Base-by-base conservation (phyloP, 2,329 filamentous ascomycete genomes). In the Aspergillus neotritici region DNA sequence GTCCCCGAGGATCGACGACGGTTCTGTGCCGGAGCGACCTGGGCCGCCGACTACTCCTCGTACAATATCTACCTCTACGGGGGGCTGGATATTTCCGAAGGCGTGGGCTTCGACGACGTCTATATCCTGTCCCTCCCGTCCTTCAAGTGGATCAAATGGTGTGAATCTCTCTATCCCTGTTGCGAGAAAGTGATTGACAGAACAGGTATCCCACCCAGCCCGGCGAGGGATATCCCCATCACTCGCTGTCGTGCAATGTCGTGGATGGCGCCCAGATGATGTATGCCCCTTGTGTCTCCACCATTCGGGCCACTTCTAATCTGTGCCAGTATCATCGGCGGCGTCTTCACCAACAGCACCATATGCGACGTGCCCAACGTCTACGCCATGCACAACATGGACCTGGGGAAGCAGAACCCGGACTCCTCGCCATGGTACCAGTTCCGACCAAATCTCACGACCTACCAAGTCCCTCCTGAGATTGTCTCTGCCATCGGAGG, bases 311-410 rank as follows among this genome's bases (percentile, higher is more conserved):
- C 21, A 25, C 4, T 25, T 8, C 21, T 25, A 25, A 25, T 25
- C 6, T 25, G 21, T 7, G 31, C 9, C 29, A 42, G 40, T 4
- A 14, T 43, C 3, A 43, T 43, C 34, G 40, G 40, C 10, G 40
- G 42, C 15, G 32, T 34, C 12, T 36, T 32, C 29, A 21, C 42
- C 4, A 44, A 44, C 29, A n/a, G 15, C 17, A 40, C 42, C 2
- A 14, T 14, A 15, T 44, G 42, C 28, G 42, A 44, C 14, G 33
- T 40, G 4, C 33, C 37, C 8, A 13, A 30, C 11, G 37, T 40
- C 25, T 40, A 32, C 33, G 42, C 32, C 9, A 37, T 44, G 37
- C 42, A 44, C 28, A 44, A 44, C 28, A 29, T 44, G 37, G 38
- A 44, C n/a, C 33, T 44, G 5, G 42, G 42, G 1, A 36, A 44